phyloP scores from a whole-genome alignment of 1,284 basidiomycete genomes.

The Laetiporus sulphureus region DNA sequence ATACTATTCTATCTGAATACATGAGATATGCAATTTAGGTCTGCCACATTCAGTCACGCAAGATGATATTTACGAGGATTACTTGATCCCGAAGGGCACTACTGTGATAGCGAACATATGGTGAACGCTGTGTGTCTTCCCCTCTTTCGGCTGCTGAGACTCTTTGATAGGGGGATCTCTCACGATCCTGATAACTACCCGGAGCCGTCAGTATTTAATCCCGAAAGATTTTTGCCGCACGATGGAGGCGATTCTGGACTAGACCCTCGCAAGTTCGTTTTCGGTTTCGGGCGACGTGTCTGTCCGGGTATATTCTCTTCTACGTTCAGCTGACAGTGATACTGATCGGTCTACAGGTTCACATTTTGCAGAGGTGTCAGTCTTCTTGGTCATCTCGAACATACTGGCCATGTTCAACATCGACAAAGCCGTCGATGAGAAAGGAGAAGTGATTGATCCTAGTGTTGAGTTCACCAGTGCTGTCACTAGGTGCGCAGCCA shows the following conservation, averaged over 20 bases:
- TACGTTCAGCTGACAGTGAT: not conserved
- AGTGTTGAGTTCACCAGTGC: not conserved
- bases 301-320: conserved; percentile 9
- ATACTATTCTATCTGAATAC: not conserved
- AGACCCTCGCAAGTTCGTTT: conserved; percentile 11
- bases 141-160: not conserved
- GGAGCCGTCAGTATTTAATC: conserved; percentile 15
- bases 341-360: conserved; percentile 6
- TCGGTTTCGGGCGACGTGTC: conserved; percentile 21
- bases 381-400: conserved; percentile 11
- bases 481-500: not conserved
- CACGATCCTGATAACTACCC: conserved; percentile 15
- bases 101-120: conserved; percentile 43
- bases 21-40: conserved; percentile 17
- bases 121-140: conserved; percentile 17
- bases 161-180: not conserved
- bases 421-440: conserved; percentile 2
- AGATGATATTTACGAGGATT: conserved; percentile 42
- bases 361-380: conserved; percentile 6
- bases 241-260: conserved; percentile 9
- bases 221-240: conserved; percentile 15
- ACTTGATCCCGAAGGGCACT: conserved; percentile 37
- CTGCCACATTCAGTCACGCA: conserved; percentile 43
- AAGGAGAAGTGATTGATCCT: conserved; percentile 5
- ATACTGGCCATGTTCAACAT: conserved; percentile 13